Evolutionary conservation across 2,329 filamentous ascomycete species (phyloP).

Genomic region (Colletotrichum brevisporum): DNA sequence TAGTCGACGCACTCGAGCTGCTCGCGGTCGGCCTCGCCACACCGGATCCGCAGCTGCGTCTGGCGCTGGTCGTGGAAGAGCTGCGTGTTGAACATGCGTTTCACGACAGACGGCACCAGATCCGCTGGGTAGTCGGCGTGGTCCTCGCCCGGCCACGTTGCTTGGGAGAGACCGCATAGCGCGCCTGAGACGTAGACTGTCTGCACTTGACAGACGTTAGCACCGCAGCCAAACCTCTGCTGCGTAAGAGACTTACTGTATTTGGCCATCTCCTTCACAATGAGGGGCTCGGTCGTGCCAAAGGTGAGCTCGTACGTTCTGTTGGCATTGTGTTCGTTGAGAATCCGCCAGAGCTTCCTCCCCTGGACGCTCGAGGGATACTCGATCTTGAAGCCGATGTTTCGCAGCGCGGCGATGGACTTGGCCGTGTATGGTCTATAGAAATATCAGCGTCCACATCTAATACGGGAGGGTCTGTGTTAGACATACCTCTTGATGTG

Average conservation of each 20-base stretch:
- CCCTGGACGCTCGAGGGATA: slow-evolving; percentile 50
- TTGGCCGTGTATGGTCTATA: slow-evolving; percentile 47
- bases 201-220: slow-evolving; percentile 42
- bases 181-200: slow-evolving; percentile 58
- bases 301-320: slow-evolving; percentile 54
- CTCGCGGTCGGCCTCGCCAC: slow-evolving; percentile 48
- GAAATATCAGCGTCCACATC: background rate
- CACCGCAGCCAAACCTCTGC: too few relatives aligned
- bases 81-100: slow-evolving; percentile 56
- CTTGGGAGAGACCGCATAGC: slow-evolving; percentile 55
- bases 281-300: slow-evolving; percentile 54
- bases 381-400: slow-evolving; percentile 44
- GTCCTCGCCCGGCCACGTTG: slow-evolving; percentile 54
- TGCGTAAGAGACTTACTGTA: too few relatives aligned
- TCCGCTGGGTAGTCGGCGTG: slow-evolving; percentile 59
- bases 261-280: slow-evolving; percentile 51
- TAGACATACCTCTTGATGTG: slow-evolving; percentile 7
- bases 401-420: slow-evolving; percentile 52
- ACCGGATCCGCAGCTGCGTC: slow-evolving; percentile 52
- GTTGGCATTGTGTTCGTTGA: slow-evolving; percentile 51
- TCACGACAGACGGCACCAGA: slow-evolving; percentile 56
- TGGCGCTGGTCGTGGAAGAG: slow-evolving; percentile 58
- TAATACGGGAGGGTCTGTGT: too few relatives aligned
- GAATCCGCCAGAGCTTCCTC: slow-evolving; percentile 54
- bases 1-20: slow-evolving; percentile 55